A percentile compares a stretch with the other conserved stretches of the same genome.
phyloP scores from a whole-genome alignment of 805 yeast species.

The Wickerhamomyces hampshirensis region DNA sequence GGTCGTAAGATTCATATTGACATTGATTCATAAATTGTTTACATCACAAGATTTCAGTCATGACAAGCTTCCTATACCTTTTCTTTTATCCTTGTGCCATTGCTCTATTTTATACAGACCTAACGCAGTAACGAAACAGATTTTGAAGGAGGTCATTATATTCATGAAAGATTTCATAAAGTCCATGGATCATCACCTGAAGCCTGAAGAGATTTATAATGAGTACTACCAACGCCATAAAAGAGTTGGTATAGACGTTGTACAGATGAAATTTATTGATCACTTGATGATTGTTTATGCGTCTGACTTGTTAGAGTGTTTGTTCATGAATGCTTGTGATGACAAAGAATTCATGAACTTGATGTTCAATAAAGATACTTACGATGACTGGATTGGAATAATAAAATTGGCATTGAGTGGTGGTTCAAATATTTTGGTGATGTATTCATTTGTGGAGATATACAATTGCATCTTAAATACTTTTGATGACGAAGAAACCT shows the following conservation, averaged over 20 bases:
- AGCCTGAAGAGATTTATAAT: slow-evolving; percentile 22
- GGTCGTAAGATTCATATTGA: slow-evolving; percentile 33
- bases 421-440: slow-evolving; percentile 47
- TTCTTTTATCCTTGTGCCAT: slow-evolving; percentile 52
- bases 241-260: slow-evolving; percentile 26
- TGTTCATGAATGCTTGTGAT: slow-evolving; percentile 23
- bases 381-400: slow-evolving; percentile 20
- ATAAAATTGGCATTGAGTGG: slow-evolving; percentile 39
- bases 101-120: slow-evolving; percentile 55
- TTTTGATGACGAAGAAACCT: slow-evolving; percentile 9
- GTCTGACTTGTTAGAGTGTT: slow-evolving; percentile 52
- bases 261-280: slow-evolving; percentile 45
- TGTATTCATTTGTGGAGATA: slow-evolving; percentile 50
- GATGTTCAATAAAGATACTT: slow-evolving; percentile 2
- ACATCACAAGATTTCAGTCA: background rate
- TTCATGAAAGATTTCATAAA: background rate
- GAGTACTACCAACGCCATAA: slow-evolving; percentile 19
- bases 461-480: slow-evolving; percentile 37
- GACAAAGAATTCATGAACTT: slow-evolving; percentile 6
- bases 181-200: slow-evolving; percentile 8
- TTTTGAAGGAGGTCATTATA: slow-evolving; percentile 24
- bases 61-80: slow-evolving; percentile 43
- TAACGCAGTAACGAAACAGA: slow-evolving; percentile 45
- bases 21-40: slow-evolving; percentile 21
- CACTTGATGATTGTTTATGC: slow-evolving; percentile 45